A percentile compares a stretch with the other conserved stretches of the same genome.
These are phyloP conservation scores for Phytophthora nicotianae DNA, from an alignment of 352 stramenopile genomes.

Conservation along the genomic window DNA sequence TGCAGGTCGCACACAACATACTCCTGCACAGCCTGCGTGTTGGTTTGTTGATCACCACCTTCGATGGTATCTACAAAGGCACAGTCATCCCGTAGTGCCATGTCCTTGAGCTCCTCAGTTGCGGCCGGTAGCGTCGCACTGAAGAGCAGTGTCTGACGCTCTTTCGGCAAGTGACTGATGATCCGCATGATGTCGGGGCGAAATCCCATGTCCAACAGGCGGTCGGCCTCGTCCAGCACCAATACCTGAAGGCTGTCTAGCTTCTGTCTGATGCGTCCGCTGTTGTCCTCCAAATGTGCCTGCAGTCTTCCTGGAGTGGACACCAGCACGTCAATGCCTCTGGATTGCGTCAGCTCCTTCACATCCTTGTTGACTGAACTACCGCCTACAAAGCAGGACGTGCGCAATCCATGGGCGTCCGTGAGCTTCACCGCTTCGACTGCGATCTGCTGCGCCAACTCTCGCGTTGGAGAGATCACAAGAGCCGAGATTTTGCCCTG, in stretches of 20 bases:
- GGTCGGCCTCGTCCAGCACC: conserved; percentile 96
- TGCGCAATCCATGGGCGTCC: conserved; percentile 79
- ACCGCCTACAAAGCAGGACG: conserved; percentile 83
- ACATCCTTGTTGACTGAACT: conserved; percentile 85
- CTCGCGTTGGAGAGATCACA: conserved; percentile 95
- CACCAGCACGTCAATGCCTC: conserved; percentile 92
- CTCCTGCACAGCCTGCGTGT: conserved; percentile 89
- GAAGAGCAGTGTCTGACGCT: conserved; percentile 95
- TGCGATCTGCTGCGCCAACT: conserved; percentile 96
- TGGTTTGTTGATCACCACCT: conserved; percentile 89
- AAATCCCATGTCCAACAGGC: conserved; percentile 97
- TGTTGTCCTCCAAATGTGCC: conserved; percentile 95
- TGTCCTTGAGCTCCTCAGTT: conserved; percentile 84
- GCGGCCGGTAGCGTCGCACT: conserved; percentile 93
- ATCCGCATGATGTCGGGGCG: conserved; percentile 92
- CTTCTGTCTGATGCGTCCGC: conserved; percentile 81
- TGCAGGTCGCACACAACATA: conserved; percentile 73
- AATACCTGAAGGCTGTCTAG: conserved; percentile 61
- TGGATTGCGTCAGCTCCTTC: conserved; percentile 41
- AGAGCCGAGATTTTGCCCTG: conserved; percentile 91
- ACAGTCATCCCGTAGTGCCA: conserved; percentile 88
- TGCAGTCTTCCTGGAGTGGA: conserved; percentile 95
- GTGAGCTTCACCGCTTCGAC: conserved; percentile 88
- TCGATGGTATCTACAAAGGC: conserved; percentile 93
- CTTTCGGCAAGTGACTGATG: conserved; percentile 52